Percentiles rank a stretch among this genome's conserved stretches.
These are phyloP conservation scores for Cutaneotrichosporon cyanovorans DNA, from an alignment of 1,284 basidiomycete species.

Conservation along the genomic window DNA sequence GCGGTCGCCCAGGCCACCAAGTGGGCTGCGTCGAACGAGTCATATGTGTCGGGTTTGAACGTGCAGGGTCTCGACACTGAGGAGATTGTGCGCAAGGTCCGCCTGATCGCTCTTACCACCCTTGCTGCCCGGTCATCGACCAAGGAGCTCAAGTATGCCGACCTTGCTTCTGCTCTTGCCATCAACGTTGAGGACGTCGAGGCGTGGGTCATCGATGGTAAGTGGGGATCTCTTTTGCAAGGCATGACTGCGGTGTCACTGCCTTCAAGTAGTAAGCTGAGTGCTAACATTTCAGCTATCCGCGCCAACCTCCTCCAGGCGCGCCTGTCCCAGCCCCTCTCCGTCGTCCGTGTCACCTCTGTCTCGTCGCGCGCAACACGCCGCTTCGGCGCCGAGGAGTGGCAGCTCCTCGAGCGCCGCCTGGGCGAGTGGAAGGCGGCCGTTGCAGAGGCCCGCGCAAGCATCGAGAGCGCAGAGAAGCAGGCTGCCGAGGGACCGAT, in stretches of 20 bases:
- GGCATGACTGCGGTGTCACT: constrained; percentile 7
- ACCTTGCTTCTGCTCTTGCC: constrained; percentile 62
- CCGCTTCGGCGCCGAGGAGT: constrained; percentile 69
- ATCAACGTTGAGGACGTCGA: constrained; percentile 68
- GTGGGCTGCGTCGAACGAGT: constrained; percentile 57
- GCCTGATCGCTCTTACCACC: constrained; percentile 69
- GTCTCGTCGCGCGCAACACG: constrained; percentile 57
- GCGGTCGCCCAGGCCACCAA: constrained; percentile 59
- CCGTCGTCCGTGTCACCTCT: constrained; percentile 66
- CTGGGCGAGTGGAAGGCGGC: constrained; percentile 66
- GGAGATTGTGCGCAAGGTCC: constrained; percentile 70
- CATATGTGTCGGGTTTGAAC: constrained; percentile 57
- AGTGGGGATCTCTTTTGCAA: too few species aligned
- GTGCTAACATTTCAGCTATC: constrained; percentile 56
- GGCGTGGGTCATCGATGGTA: constrained; percentile 87
- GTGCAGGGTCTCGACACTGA: constrained; percentile 35
- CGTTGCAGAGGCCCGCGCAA: constrained; percentile 35
- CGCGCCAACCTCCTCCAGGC: constrained; percentile 72
- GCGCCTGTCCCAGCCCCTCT: constrained; percentile 74
- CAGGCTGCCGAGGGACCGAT: constrained; percentile 15
- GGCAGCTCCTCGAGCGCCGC: constrained; percentile 72
- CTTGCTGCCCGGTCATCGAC: constrained; percentile 70
- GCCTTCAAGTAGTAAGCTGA: background rate
- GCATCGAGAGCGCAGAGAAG: constrained; percentile 40
- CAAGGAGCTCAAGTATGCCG: constrained; percentile 65